Conservation (phyloP, 148 eudicot genomes). For the Simmondsia chinensis region DNA sequence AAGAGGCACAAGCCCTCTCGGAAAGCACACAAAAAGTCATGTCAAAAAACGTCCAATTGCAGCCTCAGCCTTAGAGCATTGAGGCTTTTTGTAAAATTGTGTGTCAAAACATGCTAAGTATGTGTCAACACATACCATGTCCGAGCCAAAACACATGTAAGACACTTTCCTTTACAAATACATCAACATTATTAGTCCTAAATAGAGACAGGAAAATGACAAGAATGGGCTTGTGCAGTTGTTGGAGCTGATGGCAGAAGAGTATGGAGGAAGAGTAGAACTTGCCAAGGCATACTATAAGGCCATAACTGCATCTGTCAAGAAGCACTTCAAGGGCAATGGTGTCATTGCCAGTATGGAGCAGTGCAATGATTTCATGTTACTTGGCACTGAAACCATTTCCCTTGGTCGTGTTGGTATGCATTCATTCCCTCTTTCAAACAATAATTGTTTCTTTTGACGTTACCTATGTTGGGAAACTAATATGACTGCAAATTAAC, state of each 20-base stretch:
- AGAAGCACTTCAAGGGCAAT: conserved; percentile 79
- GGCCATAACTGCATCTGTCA: conserved; percentile 62
- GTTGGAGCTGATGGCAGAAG: conserved; percentile 83
- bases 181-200: too few relatives aligned
- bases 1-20: too few relatives aligned
- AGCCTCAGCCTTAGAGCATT: too few relatives aligned
- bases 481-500: too few relatives aligned
- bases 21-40: too few relatives aligned
- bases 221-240: conserved; percentile 24
- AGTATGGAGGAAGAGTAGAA: conserved; percentile 90
- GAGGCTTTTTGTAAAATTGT: too few relatives aligned
- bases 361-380: conserved; percentile 96
- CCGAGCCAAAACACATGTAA: too few relatives aligned
- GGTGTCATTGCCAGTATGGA: conserved; percentile 97
- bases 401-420: conserved; percentile 89
- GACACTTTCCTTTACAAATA: too few relatives aligned
- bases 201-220: background rate
- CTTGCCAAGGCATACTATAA: conserved; percentile 73
- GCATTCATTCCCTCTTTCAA: conserved; percentile 4
- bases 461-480: too few relatives aligned
- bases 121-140: too few relatives aligned
- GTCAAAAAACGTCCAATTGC: too few relatives aligned
- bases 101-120: too few relatives aligned
- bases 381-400: conserved; percentile 84
- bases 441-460: background rate